phyloP scores from a whole-genome alignment of 2,329 filamentous ascomycete genomes.

The Lecanicillium sp. region DNA sequence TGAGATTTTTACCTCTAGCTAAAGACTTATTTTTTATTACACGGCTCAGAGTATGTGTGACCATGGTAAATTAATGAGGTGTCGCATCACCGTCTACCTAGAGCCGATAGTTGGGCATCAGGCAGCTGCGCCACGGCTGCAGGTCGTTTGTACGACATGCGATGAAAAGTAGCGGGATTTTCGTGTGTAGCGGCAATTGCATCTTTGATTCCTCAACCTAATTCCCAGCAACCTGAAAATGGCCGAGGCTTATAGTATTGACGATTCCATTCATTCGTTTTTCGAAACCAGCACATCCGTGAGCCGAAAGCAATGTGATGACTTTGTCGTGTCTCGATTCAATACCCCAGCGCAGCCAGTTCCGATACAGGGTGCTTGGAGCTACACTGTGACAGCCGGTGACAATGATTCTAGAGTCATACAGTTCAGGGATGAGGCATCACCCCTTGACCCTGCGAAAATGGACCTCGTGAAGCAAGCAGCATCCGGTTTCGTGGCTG shows the following conservation, averaged over 20 bases:
- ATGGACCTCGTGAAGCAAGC: slow-evolving; percentile 7
- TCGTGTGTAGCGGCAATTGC: too few species aligned
- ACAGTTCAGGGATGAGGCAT: slow-evolving; percentile 10
- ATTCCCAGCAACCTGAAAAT: neutral
- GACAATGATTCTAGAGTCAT: slow-evolving; percentile 8
- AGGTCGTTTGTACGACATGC: too few species aligned
- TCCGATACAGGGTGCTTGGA: slow-evolving; percentile 13
- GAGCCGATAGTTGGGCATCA: too few species aligned
- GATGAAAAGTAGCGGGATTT: too few species aligned
- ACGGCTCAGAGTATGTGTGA: too few species aligned
- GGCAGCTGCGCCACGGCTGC: too few species aligned
- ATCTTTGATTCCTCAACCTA: neutral
- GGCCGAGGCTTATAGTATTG: slow-evolving; percentile 5
- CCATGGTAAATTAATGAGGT: too few species aligned
- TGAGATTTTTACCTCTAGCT: too few species aligned
- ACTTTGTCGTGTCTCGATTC: slow-evolving; percentile 8
- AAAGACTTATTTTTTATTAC: too few species aligned
- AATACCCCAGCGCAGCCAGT: slow-evolving; percentile 11
- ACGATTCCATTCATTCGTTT: slow-evolving; percentile 9
- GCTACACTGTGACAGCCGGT: slow-evolving; percentile 11
- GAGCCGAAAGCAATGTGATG: slow-evolving; percentile 13
- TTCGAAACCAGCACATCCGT: slow-evolving; percentile 9
- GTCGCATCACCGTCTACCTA: too few species aligned
- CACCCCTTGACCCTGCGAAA: slow-evolving; percentile 4
- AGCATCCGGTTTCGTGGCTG: slow-evolving; percentile 6